Conservation (phyloP, 768 basidiomycete species). For the Trametes cinnabarina region DNA sequence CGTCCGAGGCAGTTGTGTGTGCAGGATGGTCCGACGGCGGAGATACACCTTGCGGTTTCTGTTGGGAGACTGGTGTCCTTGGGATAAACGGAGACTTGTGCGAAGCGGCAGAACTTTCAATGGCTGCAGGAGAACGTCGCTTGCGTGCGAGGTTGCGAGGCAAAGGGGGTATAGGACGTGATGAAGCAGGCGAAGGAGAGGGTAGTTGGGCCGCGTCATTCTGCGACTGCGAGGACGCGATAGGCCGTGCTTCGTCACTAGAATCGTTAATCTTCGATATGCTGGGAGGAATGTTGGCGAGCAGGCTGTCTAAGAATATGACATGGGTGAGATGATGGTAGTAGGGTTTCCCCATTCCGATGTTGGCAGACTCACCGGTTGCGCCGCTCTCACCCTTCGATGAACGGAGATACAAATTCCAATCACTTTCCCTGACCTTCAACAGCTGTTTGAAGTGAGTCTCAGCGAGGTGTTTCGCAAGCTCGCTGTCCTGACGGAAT, state of each 20-base stretch:
- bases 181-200: neutral
- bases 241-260: too few relatives aligned
- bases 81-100: neutral
- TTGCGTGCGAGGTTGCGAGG: neutral
- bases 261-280: neutral
- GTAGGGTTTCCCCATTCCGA: neutral
- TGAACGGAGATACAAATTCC: constrained; percentile 11
- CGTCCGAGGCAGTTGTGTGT: neutral
- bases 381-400: constrained; percentile 11
- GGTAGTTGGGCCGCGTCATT: neutral
- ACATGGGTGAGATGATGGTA: neutral
- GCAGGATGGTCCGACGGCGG: neutral
- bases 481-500: constrained; percentile 1
- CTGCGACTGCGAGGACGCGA: neutral
- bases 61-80: neutral
- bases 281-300: neutral
- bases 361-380: constrained; percentile 9
- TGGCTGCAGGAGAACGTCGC: neutral
- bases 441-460: constrained; percentile 14
- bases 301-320: neutral
- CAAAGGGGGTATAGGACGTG: neutral
- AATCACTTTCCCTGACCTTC: constrained; percentile 9
- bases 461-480: constrained; percentile 6
- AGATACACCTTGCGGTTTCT: neutral
- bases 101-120: neutral